Conservation (phyloP, 1,284 basidiomycete species). For the Apiotrichum veenhuisii region DNA sequence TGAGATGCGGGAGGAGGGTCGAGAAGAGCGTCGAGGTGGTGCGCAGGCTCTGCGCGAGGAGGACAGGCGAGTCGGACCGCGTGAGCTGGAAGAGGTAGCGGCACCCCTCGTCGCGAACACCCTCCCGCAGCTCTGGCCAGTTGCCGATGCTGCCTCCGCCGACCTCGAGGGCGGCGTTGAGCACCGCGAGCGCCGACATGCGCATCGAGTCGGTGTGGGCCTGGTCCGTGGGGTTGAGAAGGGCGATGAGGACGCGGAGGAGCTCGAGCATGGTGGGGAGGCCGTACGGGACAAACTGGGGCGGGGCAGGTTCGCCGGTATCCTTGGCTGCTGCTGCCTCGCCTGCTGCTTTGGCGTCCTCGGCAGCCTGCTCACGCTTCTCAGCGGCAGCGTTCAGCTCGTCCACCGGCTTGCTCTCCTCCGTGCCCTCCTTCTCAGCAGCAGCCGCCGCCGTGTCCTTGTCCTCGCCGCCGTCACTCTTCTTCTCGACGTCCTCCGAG, state of each 20-base stretch:
- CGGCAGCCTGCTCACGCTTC: background rate
- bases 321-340: background rate
- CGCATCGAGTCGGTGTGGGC: conserved; percentile 96
- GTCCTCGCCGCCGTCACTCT: conserved; percentile 2
- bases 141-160: conserved; percentile 69
- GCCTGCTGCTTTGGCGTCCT: background rate
- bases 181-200: conserved; percentile 77
- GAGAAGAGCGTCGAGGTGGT: conserved; percentile 85
- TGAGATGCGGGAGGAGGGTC: conserved; percentile 79
- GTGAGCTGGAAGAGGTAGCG: conserved; percentile 93
- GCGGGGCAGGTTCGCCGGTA: conserved; percentile 9
- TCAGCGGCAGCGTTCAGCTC: background rate
- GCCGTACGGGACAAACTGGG: conserved; percentile 61
- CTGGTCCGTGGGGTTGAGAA: conserved; percentile 89
- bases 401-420: background rate
- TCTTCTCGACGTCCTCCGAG: conserved; percentile 14
- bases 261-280: conserved; percentile 91
- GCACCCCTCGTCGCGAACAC: conserved; percentile 72
- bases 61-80: conserved; percentile 74
- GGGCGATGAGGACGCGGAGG: conserved; percentile 87
- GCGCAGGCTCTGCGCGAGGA: conserved; percentile 77
- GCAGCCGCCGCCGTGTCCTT: too few species aligned
- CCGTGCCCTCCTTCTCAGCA: background rate
- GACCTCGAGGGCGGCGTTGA: conserved; percentile 86
- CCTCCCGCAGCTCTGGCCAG: conserved; percentile 53